Percentiles rank a stretch among this genome's conserved stretches.
These are phyloP conservation scores for Suhomyces kilbournensis DNA, from an alignment of 805 yeast genomes.

Conservation along the genomic window DNA sequence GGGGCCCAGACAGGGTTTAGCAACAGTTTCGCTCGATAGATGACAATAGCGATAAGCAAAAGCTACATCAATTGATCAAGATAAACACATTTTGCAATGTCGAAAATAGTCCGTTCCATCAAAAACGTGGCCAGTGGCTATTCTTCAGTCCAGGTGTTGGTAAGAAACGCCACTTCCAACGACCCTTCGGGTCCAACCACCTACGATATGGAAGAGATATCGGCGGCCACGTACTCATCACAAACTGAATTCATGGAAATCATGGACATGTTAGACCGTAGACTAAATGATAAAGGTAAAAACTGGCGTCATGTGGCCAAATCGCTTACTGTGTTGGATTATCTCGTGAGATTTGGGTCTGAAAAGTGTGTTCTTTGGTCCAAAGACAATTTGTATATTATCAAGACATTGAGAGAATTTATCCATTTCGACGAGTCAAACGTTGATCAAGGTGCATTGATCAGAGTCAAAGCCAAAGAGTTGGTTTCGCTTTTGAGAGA, in stretches of 20 bases:
- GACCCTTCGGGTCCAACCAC: conserved; percentile 83
- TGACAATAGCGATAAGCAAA: background rate
- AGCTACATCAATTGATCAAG: background rate
- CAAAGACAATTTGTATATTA: conserved; percentile 79
- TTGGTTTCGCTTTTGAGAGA: conserved; percentile 76
- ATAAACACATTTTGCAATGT: conserved; percentile 43
- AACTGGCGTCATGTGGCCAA: conserved; percentile 97
- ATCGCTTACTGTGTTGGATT: conserved; percentile 84
- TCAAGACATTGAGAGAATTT: conserved; percentile 89
- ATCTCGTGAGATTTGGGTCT: conserved; percentile 77
- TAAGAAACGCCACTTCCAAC: conserved; percentile 89
- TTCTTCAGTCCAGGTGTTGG: conserved; percentile 78
- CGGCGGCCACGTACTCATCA: conserved; percentile 65
- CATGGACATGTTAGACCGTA: conserved; percentile 90
- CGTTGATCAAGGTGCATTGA: conserved; percentile 82
- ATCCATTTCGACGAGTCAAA: conserved; percentile 75
- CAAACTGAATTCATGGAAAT: conserved; percentile 77
- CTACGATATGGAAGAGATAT: conserved; percentile 77
- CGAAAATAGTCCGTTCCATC: conserved; percentile 77
- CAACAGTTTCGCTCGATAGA: background rate
- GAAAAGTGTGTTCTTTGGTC: conserved; percentile 92
- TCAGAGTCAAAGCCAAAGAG: conserved; percentile 85
- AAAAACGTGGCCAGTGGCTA: conserved; percentile 91
- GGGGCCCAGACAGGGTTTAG: background rate
- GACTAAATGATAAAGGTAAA: conserved; percentile 93